These are phyloP conservation scores for Aspergillus niger DNA, from an alignment of 2,329 filamentous ascomycete species.

Conservation along the genomic window DNA sequence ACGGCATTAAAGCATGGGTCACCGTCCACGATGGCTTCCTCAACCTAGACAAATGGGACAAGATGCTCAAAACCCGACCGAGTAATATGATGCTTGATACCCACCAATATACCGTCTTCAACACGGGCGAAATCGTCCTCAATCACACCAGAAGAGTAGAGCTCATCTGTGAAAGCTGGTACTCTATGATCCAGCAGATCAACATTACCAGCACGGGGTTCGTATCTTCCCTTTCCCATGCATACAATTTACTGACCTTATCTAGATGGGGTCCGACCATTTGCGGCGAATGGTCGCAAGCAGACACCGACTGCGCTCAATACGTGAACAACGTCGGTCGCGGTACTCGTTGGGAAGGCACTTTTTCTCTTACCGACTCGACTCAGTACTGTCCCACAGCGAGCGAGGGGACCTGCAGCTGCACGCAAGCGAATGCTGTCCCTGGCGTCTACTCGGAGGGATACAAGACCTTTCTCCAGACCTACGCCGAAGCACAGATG, in stretches of 20 bases:
- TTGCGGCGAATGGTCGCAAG: constrained; percentile 96
- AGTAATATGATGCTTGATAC: constrained; percentile 82
- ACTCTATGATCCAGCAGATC: constrained; percentile 70
- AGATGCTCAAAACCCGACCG: constrained; percentile 69
- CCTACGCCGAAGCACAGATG: constrained; percentile 97
- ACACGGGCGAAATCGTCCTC: constrained; percentile 78
- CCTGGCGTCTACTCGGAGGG: constrained; percentile 64
- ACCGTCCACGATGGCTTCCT: constrained; percentile 96
- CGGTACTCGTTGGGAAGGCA: constrained; percentile 91
- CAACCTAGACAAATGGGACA: constrained; percentile 88
- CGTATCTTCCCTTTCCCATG: constrained; percentile 12
- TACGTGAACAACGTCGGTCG: constrained; percentile 87
- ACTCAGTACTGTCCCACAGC: constrained; percentile 72
- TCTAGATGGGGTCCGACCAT: constrained; percentile 80
- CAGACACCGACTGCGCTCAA: constrained; percentile 88
- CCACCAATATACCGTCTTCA: constrained; percentile 98
- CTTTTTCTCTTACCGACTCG: constrained; percentile 67
- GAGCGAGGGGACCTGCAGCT: constrained; percentile 66
- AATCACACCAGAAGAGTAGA: constrained; percentile 81
- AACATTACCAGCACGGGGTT: constrained; percentile 71
- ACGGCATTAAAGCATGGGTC: constrained; percentile 71
- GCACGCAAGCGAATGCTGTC: constrained; percentile 73
- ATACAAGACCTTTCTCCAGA: constrained; percentile 84
- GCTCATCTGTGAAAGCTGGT: constrained; percentile 88
- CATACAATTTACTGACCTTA: constrained; percentile 10